Percentiles rank a stretch among this genome's conserved stretches.
These are phyloP conservation scores for Xylariaceae sp. DNA, from an alignment of 2,329 filamentous ascomycete genomes.

Conservation along the genomic window DNA sequence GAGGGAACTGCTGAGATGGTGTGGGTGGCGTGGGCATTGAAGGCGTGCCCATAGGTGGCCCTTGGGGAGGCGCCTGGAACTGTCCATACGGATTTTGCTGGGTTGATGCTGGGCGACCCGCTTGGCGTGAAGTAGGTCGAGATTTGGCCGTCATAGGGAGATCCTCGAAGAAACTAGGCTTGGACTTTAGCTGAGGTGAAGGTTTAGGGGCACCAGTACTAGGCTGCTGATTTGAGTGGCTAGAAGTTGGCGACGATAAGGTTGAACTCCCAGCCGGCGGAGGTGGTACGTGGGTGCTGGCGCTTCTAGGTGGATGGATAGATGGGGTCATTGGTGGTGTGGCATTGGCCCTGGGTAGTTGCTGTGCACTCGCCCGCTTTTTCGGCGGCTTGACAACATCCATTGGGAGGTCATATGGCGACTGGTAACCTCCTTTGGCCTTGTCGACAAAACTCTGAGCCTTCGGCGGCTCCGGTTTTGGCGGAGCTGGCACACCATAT, in stretches of 20 bases:
- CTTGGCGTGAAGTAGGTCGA: constrained; percentile 55
- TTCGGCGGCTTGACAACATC: constrained; percentile 72
- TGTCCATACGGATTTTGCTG: constrained; percentile 35
- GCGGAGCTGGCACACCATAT: constrained; percentile 35
- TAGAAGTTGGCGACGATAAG: constrained; percentile 36
- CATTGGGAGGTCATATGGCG: constrained; percentile 91
- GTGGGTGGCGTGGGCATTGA: constrained; percentile 26
- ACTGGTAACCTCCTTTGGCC: constrained; percentile 84
- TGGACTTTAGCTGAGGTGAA: constrained; percentile 34
- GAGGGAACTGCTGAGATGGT: background rate
- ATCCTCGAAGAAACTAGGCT: constrained; percentile 70
- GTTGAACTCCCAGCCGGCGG: constrained; percentile 24
- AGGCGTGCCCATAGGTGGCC: constrained; percentile 23
- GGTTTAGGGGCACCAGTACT: constrained; percentile 33
- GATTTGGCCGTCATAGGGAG: constrained; percentile 59
- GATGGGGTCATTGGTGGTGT: constrained; percentile 35
- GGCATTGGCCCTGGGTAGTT: constrained; percentile 41
- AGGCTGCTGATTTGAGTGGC: constrained; percentile 33
- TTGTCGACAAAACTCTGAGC: constrained; percentile 86
- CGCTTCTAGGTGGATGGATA: constrained; percentile 55
- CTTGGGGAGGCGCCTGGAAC: constrained; percentile 31
- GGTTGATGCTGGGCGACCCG: constrained; percentile 40
- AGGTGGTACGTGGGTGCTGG: constrained; percentile 47
- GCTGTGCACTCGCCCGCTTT: constrained; percentile 57
- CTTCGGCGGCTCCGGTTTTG: constrained; percentile 47